Base-by-base conservation (phyloP, 208 protist species). In the Crithidia fasciculata region DNA sequence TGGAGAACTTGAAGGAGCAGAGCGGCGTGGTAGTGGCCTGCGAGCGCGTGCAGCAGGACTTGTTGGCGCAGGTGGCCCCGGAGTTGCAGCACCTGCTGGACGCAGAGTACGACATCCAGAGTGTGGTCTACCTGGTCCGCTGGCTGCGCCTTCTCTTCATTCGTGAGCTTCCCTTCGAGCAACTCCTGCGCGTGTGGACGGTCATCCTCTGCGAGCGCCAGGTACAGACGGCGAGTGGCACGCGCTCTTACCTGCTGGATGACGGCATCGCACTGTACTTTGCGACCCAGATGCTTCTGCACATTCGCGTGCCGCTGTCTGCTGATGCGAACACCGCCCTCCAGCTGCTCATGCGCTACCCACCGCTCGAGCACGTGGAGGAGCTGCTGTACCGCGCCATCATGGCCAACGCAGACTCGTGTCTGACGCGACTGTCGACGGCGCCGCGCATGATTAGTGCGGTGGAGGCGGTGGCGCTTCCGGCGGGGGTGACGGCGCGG, bases 131-230 rank as follows among this genome's bases (percentile, higher is more conserved):
- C 66, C 73, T 95, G 3, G 82, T 98, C 15, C 83, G 93, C 36
- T 98, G 95, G 93, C 72, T 97, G 49, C 84, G 95, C 45, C 84
- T 98, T 28, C 68, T 97, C 36, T 96, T 97, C 58, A 69, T 97
- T 39, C 89, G 93, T 5, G 92, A 97, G 67, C 91, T 98, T 64
- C 81, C 89, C 4, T 70, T 97, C 39, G 40, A 61, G 3, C 86
- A 93, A 58, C 57, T 82, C 45, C 50, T 89, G 2, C 62, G 81
- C 7, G 64, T 98, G 47, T 98, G 95, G 94, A 86, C 91, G 47
- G 72, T 88, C 0, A 63, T 97, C 19, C 90, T 98, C 49, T 88
- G 83, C 10, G 92, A 96, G 68, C 68, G 72, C 40, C 78, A 76
- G 63, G 55, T 84, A n/a, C n/a, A 63, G 8, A 56, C 56, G 2